Evolutionary conservation across 768 basidiomycete species (phyloP).

Genomic region (Rhizopogon sp.): DNA sequence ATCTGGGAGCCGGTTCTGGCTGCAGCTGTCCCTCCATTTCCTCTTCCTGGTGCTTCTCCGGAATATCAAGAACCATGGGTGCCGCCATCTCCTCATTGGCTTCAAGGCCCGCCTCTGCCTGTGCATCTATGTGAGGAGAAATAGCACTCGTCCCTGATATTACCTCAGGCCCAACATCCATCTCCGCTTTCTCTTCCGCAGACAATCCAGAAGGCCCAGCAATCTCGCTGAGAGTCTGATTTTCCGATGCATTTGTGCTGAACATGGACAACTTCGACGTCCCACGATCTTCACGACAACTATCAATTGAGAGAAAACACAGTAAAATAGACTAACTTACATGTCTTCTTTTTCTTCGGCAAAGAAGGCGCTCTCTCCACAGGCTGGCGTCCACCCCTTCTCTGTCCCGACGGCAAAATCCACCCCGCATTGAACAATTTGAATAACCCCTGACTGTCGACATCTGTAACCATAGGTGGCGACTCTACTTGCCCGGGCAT

Average conservation of each 20-base stretch:
- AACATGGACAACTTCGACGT: conserved; percentile 41
- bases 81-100: background rate
- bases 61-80: conserved; percentile 11
- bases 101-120: background rate
- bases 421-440: conserved; percentile 81
- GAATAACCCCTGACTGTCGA: conserved; percentile 72
- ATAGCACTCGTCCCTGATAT: background rate
- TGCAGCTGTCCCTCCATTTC: background rate
- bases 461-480: conserved; percentile 44
- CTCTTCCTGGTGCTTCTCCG: background rate
- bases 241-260: conserved; percentile 44
- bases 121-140: too few species aligned
- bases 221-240: conserved; percentile 29
- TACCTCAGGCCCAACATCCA: conserved; percentile 1
- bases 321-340: background rate
- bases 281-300: conserved; percentile 24
- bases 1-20: background rate
- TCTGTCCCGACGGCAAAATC: conserved; percentile 75
- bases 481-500: conserved; percentile 30
- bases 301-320: background rate
- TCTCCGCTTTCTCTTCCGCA: conserved; percentile 12
- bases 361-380: conserved; percentile 40
- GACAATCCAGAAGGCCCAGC: conserved; percentile 19
- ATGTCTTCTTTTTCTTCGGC: conserved; percentile 50
- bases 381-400: conserved; percentile 52